phyloP scores from a whole-genome alignment of 768 basidiomycete species.

The Hygrocybe punicea region DNA sequence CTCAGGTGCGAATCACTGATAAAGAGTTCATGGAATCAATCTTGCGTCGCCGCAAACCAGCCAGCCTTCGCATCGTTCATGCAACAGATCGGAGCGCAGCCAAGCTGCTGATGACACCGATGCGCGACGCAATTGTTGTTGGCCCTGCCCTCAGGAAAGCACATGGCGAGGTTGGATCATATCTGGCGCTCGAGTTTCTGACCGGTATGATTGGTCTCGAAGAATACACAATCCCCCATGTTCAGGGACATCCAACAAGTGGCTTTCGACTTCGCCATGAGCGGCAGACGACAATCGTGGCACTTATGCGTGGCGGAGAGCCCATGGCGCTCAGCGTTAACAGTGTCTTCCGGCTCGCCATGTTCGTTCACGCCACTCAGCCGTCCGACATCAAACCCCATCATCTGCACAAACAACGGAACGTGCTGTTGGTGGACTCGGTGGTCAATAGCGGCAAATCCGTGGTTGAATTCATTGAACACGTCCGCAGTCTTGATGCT shows the following conservation, averaged over 20 bases:
- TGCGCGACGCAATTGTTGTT: conserved; percentile 19
- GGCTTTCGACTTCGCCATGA: conserved; percentile 21
- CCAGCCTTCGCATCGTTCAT: conserved; percentile 11
- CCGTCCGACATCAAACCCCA: conserved; percentile 17
- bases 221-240: conserved; percentile 21
- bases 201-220: conserved; percentile 21
- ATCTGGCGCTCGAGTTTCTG: conserved; percentile 18
- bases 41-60: conserved; percentile 10
- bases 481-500: conserved; percentile 13
- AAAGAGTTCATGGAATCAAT: conserved; percentile 10
- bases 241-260: conserved; percentile 20
- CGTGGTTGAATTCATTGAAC: conserved; percentile 18
- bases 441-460: conserved; percentile 26
- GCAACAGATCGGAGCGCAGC: conserved; percentile 16
- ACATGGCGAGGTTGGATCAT: conserved; percentile 12
- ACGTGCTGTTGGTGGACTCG: conserved; percentile 22
- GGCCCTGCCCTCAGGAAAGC: conserved; percentile 18
- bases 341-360: conserved; percentile 16
- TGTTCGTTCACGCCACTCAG: conserved; percentile 23
- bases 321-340: conserved; percentile 22
- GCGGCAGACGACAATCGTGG: conserved; percentile 19
- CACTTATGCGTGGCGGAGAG: conserved; percentile 26
- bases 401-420: conserved; percentile 14
- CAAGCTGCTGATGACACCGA: conserved; percentile 25
- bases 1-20: conserved; percentile 12